Percentiles rank a stretch among this genome's conserved stretches.
Conservation (phyloP, 1,284 basidiomycete genomes). For the Heliocybe sulcata region DNA sequence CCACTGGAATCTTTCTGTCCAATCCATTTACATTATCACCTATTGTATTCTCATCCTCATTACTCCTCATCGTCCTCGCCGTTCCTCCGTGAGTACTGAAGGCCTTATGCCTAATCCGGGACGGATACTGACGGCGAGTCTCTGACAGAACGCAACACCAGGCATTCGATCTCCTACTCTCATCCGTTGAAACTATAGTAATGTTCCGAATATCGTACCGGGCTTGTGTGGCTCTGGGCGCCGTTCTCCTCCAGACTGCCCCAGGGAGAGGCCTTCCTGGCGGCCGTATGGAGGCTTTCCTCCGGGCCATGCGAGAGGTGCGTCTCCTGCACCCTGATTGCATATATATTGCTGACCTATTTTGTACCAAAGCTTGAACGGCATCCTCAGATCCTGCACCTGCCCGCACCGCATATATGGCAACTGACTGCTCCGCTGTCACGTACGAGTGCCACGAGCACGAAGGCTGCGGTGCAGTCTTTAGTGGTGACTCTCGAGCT, state of each 20-base stretch:
- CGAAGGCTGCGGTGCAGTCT: slow-evolving; percentile 23
- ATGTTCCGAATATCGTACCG: slow-evolving; percentile 81
- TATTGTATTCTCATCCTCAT: slow-evolving; percentile 33
- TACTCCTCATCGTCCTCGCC: slow-evolving; percentile 36
- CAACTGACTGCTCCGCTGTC: slow-evolving; percentile 51
- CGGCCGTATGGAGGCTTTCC: slow-evolving; percentile 72
- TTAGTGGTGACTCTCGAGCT: slow-evolving; percentile 80
- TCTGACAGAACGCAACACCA: slow-evolving; percentile 49
- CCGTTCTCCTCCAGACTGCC: slow-evolving; percentile 82
- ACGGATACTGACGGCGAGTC: slow-evolving; percentile 8
- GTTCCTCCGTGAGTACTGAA: slow-evolving; percentile 39
- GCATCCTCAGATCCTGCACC: slow-evolving; percentile 70
- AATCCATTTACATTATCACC: slow-evolving; percentile 43
- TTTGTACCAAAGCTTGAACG: slow-evolving; percentile 52
- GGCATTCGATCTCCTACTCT: slow-evolving; percentile 67
- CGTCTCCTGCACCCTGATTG: slow-evolving; percentile 13
- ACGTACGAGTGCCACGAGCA: slow-evolving; percentile 14
- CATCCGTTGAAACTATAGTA: slow-evolving; percentile 63
- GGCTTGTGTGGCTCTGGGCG: slow-evolving; percentile 72
- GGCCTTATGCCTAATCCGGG: neutral
- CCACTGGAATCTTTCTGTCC: slow-evolving; percentile 33
- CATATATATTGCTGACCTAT: slow-evolving; percentile 3
- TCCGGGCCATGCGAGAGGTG: slow-evolving; percentile 76
- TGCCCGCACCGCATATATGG: slow-evolving; percentile 83
- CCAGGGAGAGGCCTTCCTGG: slow-evolving; percentile 53